Base-by-base conservation (phyloP, 495 filamentous ascomycete genomes). In the Letharia columbiana region DNA sequence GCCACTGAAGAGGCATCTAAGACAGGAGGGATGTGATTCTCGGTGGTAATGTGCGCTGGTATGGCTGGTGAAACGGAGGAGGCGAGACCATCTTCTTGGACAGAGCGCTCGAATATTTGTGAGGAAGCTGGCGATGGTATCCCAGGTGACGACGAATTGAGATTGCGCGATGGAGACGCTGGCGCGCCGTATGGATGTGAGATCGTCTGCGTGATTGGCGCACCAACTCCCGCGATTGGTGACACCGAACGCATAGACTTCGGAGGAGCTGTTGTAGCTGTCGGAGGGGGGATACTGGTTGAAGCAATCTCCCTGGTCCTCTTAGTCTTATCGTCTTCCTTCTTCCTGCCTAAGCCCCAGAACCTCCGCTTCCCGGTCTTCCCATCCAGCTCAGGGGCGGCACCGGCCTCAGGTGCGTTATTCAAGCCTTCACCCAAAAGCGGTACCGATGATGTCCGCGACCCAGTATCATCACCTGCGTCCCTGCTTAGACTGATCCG, bases 41-140 rank as follows among this genome's bases (percentile, higher is more conserved):
- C 92, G 39, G 89, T 95, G 67, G 87, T 84, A 70, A 96, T 95
- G 72, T 96, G 92, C 3, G 87, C 84, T 12, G 92, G 92, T 66
- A 94, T 93, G 13, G 89, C 86, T 4, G 89, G 84, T 15, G 87
- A 89, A 56, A 80, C 83, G 61, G 91, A 86, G 10, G 81, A 72
- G n/a, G 84, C 76, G 11, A 83, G 68, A 40, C 83, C 77, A 70
- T 82, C 84, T 71, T 96, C 92, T 74, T 96, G 92, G 18, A 96
- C 92, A 75, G 90, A 87, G 70, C 92, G 89, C 80, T 96, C 92
- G 76, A 96, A 96, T 71, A 96, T 96, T 71, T 93, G 91, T 35
- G 90, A 91, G 44, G 79, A 86, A 8, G 86, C 85, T 15, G 87
- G 86, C 18, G 87, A 89, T 58, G 82, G 79, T 56, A 87, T 74